These are phyloP conservation scores for Arabidopsis arenosa DNA, from an alignment of 345 rosid genomes.

Conservation along the genomic window DNA sequence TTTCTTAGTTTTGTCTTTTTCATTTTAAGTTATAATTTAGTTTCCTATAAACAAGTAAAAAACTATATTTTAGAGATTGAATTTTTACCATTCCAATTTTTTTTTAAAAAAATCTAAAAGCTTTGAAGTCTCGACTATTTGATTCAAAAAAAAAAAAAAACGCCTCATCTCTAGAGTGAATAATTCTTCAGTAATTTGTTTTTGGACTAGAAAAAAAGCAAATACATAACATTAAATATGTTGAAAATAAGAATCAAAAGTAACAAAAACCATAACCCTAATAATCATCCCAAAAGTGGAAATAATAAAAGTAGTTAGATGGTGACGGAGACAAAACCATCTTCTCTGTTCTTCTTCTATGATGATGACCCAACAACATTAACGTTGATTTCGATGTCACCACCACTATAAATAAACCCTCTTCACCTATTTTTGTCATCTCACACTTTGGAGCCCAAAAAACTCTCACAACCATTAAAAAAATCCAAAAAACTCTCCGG, in stretches of 20 bases:
- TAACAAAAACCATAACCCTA: background rate
- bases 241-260: background rate
- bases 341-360: background rate
- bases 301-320: background rate
- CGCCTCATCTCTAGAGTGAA: background rate
- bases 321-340: slow-evolving; percentile 3
- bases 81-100: too few species aligned
- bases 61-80: background rate
- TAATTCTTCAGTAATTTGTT: background rate
- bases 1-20: background rate
- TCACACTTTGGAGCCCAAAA: slow-evolving; percentile 8
- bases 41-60: background rate
- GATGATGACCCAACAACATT: background rate
- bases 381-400: slow-evolving; percentile 15
- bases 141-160: background rate
- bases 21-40: background rate
- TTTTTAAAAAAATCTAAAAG: background rate
- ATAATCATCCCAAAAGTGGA: background rate
- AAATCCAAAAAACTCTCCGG: background rate
- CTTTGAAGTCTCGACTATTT: background rate
- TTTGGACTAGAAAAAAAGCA: background rate
- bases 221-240: background rate
- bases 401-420: slow-evolving; percentile 8
- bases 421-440: background rate
- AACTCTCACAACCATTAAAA: background rate